Evolutionary conservation across 2,329 filamentous ascomycete species (phyloP).

Genomic region (Penicillium sp.): DNA sequence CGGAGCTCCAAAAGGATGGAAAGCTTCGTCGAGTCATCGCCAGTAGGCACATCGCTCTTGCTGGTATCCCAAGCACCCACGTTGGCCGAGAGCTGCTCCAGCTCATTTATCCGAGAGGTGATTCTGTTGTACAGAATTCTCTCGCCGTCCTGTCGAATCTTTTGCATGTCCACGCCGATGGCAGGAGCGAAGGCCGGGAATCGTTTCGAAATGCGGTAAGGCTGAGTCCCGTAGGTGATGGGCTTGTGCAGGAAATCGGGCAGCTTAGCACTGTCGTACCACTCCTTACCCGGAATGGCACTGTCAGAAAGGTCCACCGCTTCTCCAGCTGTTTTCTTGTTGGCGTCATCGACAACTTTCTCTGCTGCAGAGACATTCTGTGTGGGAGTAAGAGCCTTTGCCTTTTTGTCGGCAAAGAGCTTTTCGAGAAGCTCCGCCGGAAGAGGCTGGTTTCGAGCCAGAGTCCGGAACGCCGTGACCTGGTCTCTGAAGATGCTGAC

Average conservation of each 20-base stretch:
- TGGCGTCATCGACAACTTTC: constrained; percentile 39
- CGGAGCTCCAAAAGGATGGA: constrained; percentile 91
- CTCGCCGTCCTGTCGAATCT: constrained; percentile 81
- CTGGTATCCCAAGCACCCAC: constrained; percentile 80
- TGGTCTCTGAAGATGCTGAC: constrained; percentile 76
- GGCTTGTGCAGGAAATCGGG: constrained; percentile 57
- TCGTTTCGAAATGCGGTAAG: constrained; percentile 69
- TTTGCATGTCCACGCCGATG: constrained; percentile 76
- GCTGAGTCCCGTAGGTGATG: constrained; percentile 80
- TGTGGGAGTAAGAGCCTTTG: constrained; percentile 37
- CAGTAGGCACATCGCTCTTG: constrained; percentile 64
- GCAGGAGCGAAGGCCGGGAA: constrained; percentile 86
- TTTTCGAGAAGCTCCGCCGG: constrained; percentile 76
- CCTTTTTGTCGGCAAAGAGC: constrained; percentile 64
- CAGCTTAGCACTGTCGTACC: constrained; percentile 71
- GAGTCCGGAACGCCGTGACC: constrained; percentile 84
- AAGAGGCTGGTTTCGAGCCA: constrained; percentile 83
- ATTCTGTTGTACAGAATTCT: constrained; percentile 87
- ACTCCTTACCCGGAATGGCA: constrained; percentile 33
- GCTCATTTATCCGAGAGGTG: constrained; percentile 75
- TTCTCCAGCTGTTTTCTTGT: constrained; percentile 35
- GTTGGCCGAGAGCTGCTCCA: constrained; percentile 81
- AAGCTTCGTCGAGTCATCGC: constrained; percentile 79
- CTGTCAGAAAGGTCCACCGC: constrained; percentile 27
- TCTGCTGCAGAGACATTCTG: constrained; percentile 35